Evolutionary conservation across 1,284 basidiomycete species (phyloP).

Genomic region (Ustilago vetiveriae): DNA sequence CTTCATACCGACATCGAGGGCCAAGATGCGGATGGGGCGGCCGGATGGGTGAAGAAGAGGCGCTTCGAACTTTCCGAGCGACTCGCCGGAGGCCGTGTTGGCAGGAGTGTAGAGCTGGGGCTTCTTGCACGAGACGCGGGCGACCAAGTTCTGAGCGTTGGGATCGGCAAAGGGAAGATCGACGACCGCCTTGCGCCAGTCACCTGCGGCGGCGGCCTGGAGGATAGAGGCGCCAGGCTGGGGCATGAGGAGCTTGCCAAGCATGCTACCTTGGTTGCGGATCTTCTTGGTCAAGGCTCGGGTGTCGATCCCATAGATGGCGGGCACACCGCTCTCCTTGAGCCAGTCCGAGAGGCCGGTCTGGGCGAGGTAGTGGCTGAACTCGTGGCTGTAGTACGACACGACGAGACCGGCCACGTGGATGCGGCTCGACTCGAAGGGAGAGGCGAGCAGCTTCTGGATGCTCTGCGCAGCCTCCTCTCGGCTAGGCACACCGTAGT

Average conservation of each 20-base stretch:
- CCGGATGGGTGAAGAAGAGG: constrained; percentile 78
- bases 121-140: constrained; percentile 79
- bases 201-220: constrained; percentile 49
- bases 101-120: constrained; percentile 75
- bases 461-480: constrained; percentile 67
- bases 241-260: constrained; percentile 70
- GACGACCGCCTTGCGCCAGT: constrained; percentile 84
- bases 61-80: constrained; percentile 66
- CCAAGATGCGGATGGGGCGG: constrained; percentile 83
- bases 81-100: constrained; percentile 67
- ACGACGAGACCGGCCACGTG: constrained; percentile 92
- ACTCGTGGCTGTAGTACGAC: constrained; percentile 88
- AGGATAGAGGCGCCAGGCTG: constrained; percentile 51
- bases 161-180: constrained; percentile 87
- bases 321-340: constrained; percentile 92
- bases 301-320: constrained; percentile 96
- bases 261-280: constrained; percentile 90
- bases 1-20: constrained; percentile 98
- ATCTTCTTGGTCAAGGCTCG: constrained; percentile 96
- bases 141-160: constrained; percentile 89
- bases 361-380: constrained; percentile 91
- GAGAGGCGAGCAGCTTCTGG: constrained; percentile 68
- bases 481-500: constrained; percentile 95
- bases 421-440: constrained; percentile 92
- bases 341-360: constrained; percentile 92